These are phyloP conservation scores for Juncus inflexus DNA, from an alignment of 176 grass and related monocot species.

Conservation along the genomic window DNA sequence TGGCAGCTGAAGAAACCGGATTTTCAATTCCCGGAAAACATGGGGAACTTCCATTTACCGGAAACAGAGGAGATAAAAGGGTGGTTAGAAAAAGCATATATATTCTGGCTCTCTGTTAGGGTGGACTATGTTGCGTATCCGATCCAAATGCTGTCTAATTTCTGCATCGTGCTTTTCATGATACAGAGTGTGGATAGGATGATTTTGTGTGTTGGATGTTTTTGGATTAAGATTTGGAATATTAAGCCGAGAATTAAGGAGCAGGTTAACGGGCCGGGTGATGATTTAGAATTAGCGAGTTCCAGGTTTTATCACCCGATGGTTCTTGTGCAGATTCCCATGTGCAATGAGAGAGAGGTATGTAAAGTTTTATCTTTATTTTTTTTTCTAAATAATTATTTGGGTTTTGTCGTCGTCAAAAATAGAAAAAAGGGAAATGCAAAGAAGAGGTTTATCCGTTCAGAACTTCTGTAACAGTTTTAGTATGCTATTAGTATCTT, in stretches of 20 bases:
- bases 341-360: conserved; percentile 98
- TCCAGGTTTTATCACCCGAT: conserved; percentile 56
- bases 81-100: conserved; percentile 68
- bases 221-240: conserved; percentile 88
- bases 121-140: conserved; percentile 73
- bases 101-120: conserved; percentile 72
- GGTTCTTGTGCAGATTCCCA: conserved; percentile 93
- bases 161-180: conserved; percentile 90
- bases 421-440: no score
- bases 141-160: conserved; percentile 61
- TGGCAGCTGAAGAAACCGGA: conserved; percentile 59
- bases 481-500: no score
- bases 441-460: no score
- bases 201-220: conserved; percentile 73
- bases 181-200: conserved; percentile 82
- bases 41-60: conserved; percentile 51
- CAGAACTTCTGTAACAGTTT: no score
- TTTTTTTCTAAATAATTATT: no score
- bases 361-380: background rate
- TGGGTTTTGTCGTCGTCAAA: no score
- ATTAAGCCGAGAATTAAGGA: conserved; percentile 45
- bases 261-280: conserved; percentile 2
- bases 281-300: conserved; percentile 29
- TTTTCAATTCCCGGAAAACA: conserved; percentile 30
- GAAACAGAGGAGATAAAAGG: conserved; percentile 64